phyloP scores from a whole-genome alignment of 805 yeast species.

The Grigorovia yakushimaensis region DNA sequence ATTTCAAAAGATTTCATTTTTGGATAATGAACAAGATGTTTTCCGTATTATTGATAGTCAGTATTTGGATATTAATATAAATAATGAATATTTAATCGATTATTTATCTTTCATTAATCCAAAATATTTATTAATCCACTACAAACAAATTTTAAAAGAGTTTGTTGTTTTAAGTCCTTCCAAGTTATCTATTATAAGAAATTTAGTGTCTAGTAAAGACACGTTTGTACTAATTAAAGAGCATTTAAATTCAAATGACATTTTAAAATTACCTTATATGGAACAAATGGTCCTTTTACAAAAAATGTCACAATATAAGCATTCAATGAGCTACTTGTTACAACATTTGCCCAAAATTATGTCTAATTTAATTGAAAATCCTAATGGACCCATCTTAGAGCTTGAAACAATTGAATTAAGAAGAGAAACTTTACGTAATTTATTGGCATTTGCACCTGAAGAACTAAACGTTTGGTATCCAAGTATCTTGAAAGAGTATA shows the following conservation, averaged over 20 bases:
- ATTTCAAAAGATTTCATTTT: slow-evolving; percentile 18
- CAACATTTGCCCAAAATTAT: slow-evolving; percentile 18
- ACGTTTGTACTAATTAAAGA: slow-evolving; percentile 16
- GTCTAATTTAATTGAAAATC: slow-evolving; percentile 15
- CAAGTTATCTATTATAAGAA: slow-evolving; percentile 16
- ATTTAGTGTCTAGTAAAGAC: slow-evolving; percentile 12
- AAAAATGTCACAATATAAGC: slow-evolving; percentile 14
- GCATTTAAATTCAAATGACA: slow-evolving; percentile 11
- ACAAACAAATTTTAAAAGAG: slow-evolving; percentile 8
- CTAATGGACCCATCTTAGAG: slow-evolving; percentile 14
- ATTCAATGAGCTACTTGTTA: slow-evolving; percentile 13
- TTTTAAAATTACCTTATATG: slow-evolving; percentile 22
- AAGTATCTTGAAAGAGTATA: slow-evolving; percentile 15
- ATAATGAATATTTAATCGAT: slow-evolving; percentile 13
- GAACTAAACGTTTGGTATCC: slow-evolving; percentile 18
- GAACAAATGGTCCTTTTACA: slow-evolving; percentile 26
- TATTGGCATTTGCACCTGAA: slow-evolving; percentile 11
- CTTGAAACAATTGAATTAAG: slow-evolving; percentile 20
- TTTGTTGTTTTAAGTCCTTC: slow-evolving; percentile 13
- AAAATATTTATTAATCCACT: slow-evolving; percentile 12
- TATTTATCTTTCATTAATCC: slow-evolving; percentile 25
- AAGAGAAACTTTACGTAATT: slow-evolving; percentile 15
- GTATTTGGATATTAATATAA: slow-evolving; percentile 12
- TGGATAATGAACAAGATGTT: slow-evolving; percentile 7
- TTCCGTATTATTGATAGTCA: slow-evolving; percentile 13